phyloP scores from a whole-genome alignment of 768 basidiomycete species.

The Amanita pseudoporphyria region DNA sequence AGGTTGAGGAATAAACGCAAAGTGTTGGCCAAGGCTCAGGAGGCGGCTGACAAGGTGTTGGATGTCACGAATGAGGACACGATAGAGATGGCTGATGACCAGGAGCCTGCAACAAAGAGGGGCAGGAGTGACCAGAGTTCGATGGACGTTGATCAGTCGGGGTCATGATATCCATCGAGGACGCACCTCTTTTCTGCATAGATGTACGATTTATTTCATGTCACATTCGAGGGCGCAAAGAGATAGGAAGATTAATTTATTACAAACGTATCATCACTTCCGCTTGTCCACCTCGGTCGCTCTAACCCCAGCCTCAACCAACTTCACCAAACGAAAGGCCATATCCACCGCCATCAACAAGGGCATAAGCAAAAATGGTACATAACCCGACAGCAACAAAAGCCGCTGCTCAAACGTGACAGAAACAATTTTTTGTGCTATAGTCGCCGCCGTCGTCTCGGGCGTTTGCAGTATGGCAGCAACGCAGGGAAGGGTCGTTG shows the following conservation, averaged over 20 bases:
- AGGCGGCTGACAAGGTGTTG: constrained; percentile 5
- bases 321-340: constrained; percentile 29
- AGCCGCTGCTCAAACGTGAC: constrained; percentile 42
- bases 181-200: too few species aligned
- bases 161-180: background rate
- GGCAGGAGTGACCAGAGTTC: background rate
- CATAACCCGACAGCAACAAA: constrained; percentile 56
- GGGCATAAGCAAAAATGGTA: constrained; percentile 70
- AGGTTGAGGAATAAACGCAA: constrained; percentile 42
- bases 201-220: too few species aligned
- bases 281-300: constrained; percentile 19
- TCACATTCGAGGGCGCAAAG: too few species aligned
- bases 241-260: too few species aligned
- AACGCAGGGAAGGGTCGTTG: constrained; percentile 70
- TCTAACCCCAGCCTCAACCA: constrained; percentile 20
- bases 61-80: background rate
- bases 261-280: constrained; percentile 14
- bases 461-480: constrained; percentile 47
- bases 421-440: constrained; percentile 21
- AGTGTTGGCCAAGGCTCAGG: constrained; percentile 23
- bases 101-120: background rate
- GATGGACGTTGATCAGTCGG: background rate
- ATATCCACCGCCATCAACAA: constrained; percentile 69
- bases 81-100: background rate
- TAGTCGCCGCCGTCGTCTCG: constrained; percentile 20